Evolutionary conservation across 2,329 filamentous ascomycete genomes (phyloP).

Genomic region (Xylariaceae sp.): DNA sequence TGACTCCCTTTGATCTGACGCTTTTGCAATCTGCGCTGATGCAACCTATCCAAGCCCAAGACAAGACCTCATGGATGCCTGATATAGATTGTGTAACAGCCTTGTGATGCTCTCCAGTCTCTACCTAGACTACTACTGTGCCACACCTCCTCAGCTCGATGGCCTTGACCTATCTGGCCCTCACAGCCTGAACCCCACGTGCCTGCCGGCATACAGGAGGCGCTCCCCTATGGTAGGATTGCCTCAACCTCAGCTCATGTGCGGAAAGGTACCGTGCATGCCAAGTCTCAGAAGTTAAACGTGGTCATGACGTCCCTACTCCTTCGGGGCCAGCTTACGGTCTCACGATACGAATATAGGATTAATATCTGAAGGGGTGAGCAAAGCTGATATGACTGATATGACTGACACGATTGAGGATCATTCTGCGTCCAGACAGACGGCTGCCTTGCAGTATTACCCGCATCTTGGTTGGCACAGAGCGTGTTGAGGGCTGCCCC

Average conservation of each 20-base stretch:
- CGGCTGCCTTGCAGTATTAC: neutral
- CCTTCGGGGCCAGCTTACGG: neutral
- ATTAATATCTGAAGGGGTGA: no score
- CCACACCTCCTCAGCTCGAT: conserved; percentile 3
- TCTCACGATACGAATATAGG: neutral
- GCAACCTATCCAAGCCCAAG: conserved; percentile 7
- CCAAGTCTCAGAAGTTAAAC: neutral
- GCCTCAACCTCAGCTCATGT: neutral
- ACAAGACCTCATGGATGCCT: neutral
- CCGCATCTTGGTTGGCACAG: neutral
- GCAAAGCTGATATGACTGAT: no score
- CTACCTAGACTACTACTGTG: conserved; percentile 4
- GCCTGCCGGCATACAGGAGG: no score
- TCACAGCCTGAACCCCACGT: neutral
- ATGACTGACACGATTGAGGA: neutral
- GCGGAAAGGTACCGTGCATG: neutral
- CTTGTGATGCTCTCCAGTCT: conserved; percentile 7
- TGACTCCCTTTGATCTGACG: no score
- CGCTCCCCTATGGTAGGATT: no score
- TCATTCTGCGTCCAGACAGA: neutral
- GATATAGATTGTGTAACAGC: conserved; percentile 14
- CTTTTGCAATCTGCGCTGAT: no score
- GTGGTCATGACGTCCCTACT: neutral
- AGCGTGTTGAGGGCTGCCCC: neutral
- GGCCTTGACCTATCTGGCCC: conserved; percentile 9